phyloP scores from a whole-genome alignment of 1,139 yeast genomes.

The Suhomyces yuchorum region DNA sequence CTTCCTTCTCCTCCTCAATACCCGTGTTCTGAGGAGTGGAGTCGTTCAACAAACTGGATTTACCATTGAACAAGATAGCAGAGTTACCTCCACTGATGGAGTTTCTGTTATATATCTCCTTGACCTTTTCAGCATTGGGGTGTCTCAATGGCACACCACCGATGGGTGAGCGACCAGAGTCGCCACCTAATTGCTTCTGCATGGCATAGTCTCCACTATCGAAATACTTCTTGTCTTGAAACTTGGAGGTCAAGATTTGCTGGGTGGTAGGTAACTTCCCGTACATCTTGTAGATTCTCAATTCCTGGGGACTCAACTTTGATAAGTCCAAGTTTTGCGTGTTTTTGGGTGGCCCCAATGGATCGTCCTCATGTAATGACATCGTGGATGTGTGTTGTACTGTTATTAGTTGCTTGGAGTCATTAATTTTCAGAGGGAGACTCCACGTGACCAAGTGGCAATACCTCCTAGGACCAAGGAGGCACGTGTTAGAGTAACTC shows the following conservation, averaged over 20 bases:
- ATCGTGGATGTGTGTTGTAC: slow-evolving; percentile 4
- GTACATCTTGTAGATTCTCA: slow-evolving; percentile 72
- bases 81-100: slow-evolving; percentile 49
- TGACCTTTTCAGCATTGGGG: slow-evolving; percentile 53
- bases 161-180: slow-evolving; percentile 25
- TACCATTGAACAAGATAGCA: slow-evolving; percentile 49
- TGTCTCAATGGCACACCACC: slow-evolving; percentile 46
- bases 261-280: slow-evolving; percentile 88
- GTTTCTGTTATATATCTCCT: slow-evolving; percentile 49
- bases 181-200: slow-evolving; percentile 59
- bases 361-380: slow-evolving; percentile 43
- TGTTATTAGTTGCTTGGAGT: slow-evolving; percentile 7
- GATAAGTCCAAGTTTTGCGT: slow-evolving; percentile 55
- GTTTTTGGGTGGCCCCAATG: slow-evolving; percentile 49
- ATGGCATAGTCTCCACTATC: slow-evolving; percentile 98
- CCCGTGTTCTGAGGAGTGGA: slow-evolving; percentile 30
- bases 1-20: slow-evolving; percentile 25
- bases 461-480: background rate
- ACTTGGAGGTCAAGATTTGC: slow-evolving; percentile 75
- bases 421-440: slow-evolving; percentile 11
- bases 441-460: slow-evolving; percentile 10
- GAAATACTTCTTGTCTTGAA: slow-evolving; percentile 88
- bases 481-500: background rate
- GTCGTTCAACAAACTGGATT: slow-evolving; percentile 48
- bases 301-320: slow-evolving; percentile 66